A percentile compares a stretch with the other conserved stretches of the same genome.
Evolutionary conservation across 2,329 filamentous ascomycete genomes (phyloP).

Genomic region (Ophiosphaerella korrae): DNA sequence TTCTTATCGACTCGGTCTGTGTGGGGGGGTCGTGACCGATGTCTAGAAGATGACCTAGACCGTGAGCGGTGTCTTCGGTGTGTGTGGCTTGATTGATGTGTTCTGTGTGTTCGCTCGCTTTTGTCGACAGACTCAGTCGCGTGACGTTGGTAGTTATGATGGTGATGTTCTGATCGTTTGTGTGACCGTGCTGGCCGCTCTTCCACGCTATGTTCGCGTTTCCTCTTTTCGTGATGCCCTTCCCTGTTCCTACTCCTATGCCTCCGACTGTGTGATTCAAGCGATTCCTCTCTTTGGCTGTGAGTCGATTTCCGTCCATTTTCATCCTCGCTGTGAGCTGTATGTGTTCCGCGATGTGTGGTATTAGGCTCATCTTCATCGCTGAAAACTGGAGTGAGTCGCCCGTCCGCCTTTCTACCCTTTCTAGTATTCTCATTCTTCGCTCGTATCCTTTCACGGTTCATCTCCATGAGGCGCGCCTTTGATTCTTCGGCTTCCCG

Average conservation of each 20-base stretch:
- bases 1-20: conserved; percentile 12
- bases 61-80: conserved; percentile 22
- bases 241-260: conserved; percentile 21
- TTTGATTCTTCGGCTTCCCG: conserved; percentile 82
- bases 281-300: conserved; percentile 11
- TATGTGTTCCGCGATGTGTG: conserved; percentile 22
- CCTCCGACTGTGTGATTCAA: conserved; percentile 3
- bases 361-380: conserved; percentile 21
- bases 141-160: conserved; percentile 9
- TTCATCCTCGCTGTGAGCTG: conserved; percentile 25
- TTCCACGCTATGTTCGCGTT: conserved; percentile 16
- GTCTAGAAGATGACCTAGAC: conserved; percentile 23
- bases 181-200: conserved; percentile 17
- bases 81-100: conserved; percentile 8
- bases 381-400: conserved; percentile 25
- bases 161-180: conserved; percentile 22
- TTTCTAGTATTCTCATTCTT: conserved; percentile 14
- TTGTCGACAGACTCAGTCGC: conserved; percentile 15
- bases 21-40: conserved; percentile 25
- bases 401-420: conserved; percentile 22
- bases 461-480: conserved; percentile 64
- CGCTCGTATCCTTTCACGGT: conserved; percentile 21
- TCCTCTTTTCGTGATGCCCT: conserved; percentile 18
- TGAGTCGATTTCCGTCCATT: conserved; percentile 5
- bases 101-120: conserved; percentile 10